Base-by-base conservation (phyloP, 306 rosid genomes). In the Amphicarpaea edgeworthii region DNA sequence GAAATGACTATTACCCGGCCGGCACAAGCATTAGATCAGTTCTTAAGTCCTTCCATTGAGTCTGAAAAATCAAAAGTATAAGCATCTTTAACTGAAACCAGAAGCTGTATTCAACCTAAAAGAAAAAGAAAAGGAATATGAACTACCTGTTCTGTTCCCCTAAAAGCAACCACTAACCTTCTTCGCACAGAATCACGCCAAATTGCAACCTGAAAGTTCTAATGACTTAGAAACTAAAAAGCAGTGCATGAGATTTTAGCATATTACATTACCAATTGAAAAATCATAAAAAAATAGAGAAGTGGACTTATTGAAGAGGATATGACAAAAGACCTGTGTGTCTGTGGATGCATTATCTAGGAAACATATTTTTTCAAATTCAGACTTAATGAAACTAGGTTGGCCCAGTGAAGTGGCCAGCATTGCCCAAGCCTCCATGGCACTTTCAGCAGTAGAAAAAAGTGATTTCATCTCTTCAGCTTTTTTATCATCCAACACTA, bases 341-440 rank as follows among this genome's bases (percentile, higher is more conserved):
- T 94, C 98, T 5, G 98, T 94, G 54, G 93, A 68, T 38, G 84
- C 79, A 74, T 88, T 88, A 80, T 94, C 97, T 73, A 94, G 80
- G 84, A 94, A 94, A 82, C 98, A 92, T 75, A 94, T 75, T 81
- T 94, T 94, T 82, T 88, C 97, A 84, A 92, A 94, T 77, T 94
- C 98, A 2, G 98, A 94, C 84, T 92, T 94, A 7, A 94, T 92
- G 77, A 94, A 94, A 84, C 96, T 92, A 59, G 96, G 91, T 47
- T 94, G 98, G 43, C 98, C 98, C 57, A 92, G 80, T 63, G 98
- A 92, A 58, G 92, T 88, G 43, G 95, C 96, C 58, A 94, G 96
- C 98, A 94, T 87, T 43, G 98, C 94, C 98, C 98, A 94, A 51
- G 98, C 98, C 86, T 94, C 98, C 84, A 94, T 76, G 54, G 98